phyloP scores from a whole-genome alignment of 352 stramenopile species.

The Phytophthora ramorum region DNA sequence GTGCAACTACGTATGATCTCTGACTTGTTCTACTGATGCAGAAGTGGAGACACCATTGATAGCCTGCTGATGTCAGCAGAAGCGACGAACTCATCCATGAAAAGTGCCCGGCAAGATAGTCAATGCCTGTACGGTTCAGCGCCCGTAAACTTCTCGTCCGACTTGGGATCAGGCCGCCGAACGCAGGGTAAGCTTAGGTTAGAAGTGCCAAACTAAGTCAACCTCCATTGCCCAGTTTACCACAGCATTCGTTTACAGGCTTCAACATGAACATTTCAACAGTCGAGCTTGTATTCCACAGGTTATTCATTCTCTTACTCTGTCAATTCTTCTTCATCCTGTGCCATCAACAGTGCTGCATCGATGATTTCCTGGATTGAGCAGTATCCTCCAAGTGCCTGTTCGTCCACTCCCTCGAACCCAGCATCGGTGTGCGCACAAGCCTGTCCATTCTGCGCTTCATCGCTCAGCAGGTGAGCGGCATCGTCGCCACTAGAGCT shows the following conservation, averaged over 20 bases:
- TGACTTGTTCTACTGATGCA: background rate
- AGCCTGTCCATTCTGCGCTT: constrained; percentile 21
- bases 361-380: constrained; percentile 64
- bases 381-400: constrained; percentile 39
- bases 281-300: constrained; percentile 25
- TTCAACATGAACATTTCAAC: constrained; percentile 20
- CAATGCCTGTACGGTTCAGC: constrained; percentile 7
- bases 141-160: background rate
- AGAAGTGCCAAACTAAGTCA: background rate
- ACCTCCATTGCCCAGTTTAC: background rate
- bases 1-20: background rate
- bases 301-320: constrained; percentile 28
- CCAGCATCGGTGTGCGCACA: constrained; percentile 2
- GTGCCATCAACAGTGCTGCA: constrained; percentile 58
- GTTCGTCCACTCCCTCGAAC: constrained; percentile 22
- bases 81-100: constrained; percentile 25
- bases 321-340: constrained; percentile 67
- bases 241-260: background rate
- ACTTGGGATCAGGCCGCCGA: background rate
- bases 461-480: constrained; percentile 6
- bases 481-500: constrained; percentile 35
- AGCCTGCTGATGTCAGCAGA: constrained; percentile 44
- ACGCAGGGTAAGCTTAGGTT: background rate
- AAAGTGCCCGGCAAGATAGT: constrained; percentile 25
- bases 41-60: constrained; percentile 58